These are phyloP conservation scores for Isatis tinctoria DNA, from an alignment of 345 rosid species.

Conservation along the genomic window DNA sequence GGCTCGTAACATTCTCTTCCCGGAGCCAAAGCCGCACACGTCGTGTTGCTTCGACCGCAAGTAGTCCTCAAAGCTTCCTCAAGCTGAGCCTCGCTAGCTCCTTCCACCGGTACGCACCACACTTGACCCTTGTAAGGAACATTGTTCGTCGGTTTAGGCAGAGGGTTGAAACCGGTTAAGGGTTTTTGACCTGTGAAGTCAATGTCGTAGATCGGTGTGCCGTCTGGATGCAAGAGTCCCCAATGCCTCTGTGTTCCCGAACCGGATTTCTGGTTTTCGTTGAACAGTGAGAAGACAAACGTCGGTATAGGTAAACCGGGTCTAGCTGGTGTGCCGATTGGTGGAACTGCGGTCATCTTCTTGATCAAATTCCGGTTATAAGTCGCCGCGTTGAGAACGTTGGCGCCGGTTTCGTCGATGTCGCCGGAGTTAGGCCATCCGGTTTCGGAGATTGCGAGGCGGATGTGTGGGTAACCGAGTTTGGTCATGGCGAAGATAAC, in stretches of 20 bases:
- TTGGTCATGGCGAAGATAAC: slow-evolving; percentile 49
- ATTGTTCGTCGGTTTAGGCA: slow-evolving; percentile 52
- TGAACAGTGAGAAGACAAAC: slow-evolving; percentile 55
- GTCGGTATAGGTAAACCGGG: slow-evolving; percentile 60
- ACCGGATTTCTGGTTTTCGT: slow-evolving; percentile 65
- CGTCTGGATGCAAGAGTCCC: slow-evolving; percentile 57
- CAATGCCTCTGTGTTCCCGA: slow-evolving; percentile 75
- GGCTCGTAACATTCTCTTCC: slow-evolving; percentile 70
- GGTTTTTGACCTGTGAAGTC: slow-evolving; percentile 50
- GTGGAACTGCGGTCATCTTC: slow-evolving; percentile 42
- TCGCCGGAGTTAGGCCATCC: slow-evolving; percentile 89
- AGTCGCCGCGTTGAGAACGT: slow-evolving; percentile 60
- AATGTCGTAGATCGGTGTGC: slow-evolving; percentile 45
- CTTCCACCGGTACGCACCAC: slow-evolving; percentile 64
- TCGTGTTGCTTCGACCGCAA: slow-evolving; percentile 46
- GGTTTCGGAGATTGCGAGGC: slow-evolving; percentile 61
- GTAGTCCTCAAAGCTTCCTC: slow-evolving; percentile 37
- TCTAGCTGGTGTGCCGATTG: slow-evolving; percentile 69
- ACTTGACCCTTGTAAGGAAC: slow-evolving; percentile 52
- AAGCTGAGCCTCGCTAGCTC: slow-evolving; percentile 35
- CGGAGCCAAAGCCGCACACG: slow-evolving; percentile 51
- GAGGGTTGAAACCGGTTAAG: slow-evolving; percentile 32
- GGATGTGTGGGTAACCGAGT: slow-evolving; percentile 52
- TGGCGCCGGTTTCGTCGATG: slow-evolving; percentile 65
- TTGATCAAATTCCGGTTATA: slow-evolving; percentile 64